Base-by-base conservation (phyloP, 1,139 yeast genomes). In the Geotrichum siamense region DNA sequence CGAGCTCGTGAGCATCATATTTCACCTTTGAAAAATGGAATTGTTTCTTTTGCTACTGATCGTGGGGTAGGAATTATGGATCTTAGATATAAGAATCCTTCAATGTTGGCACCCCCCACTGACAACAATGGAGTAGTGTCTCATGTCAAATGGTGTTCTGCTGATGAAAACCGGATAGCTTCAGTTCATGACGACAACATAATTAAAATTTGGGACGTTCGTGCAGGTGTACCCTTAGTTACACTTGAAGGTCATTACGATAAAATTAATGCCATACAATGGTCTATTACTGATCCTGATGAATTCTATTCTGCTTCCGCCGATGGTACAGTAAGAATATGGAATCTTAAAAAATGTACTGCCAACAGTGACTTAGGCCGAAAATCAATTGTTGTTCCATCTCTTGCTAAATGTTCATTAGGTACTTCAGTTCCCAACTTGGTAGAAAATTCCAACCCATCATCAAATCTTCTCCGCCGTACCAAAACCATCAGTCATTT, bases 11-110 rank as follows among this genome's bases (percentile, higher is more conserved):
- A 74, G 45, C 73, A 81, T 46, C 82, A 80, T 51, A 60, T 75
- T 1, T 70, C 78, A 23, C 63, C 69, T 0, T 53, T 62, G 20
- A 65, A 72, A 29, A 73, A 73, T 50, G 79, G 79, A 1, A 59
- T 75, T 9, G 55, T 81, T 28, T 82, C 85, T 0, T 61, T 82
- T 3, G 77, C 82, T 43, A 89, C 93, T 2, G 67, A 69, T 34
- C 78, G 78, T 56, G 94, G 94, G 1, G 72, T 82, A 2, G 78
- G 89, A 0, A 62, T 84, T 41, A 71, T 77, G 54, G 94, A 84
- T 59, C 62, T 81, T 48, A 69, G 93, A 51, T 68, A 70, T 13
- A 56, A 59, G 21, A 55, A 57, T 27, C 53, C 67, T 0, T 49
- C 65, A 1, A 69, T 72, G 2, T 63, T 72, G 6, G 68, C 70